Evolutionary conservation across 83 land plant species (phyloP), one percentile per base, ranked within the genome.

Genomic region (Isoetes engelmannii): DNA sequence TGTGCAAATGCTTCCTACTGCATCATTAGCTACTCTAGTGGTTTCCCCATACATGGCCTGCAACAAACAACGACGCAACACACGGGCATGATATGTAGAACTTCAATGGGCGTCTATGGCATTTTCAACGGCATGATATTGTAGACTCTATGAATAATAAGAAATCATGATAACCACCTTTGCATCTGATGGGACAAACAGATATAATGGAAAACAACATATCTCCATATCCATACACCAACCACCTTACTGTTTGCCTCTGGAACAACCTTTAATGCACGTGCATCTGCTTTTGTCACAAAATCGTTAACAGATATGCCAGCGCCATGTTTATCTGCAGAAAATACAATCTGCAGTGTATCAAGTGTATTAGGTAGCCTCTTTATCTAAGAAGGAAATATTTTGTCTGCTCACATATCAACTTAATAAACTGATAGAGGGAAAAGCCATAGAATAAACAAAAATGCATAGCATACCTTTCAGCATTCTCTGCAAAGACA

Each of bases 281-380:
- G 69, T 45, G 91, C 97, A 46, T 87, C 89, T 57, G 87, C 97
- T 72, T 84, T 90, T 68, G 90, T 85, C 49, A 90, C 81, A 68
- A 94, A 84, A 70, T 90, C 99, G 78, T 94, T 94, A 48, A 94
- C 97, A 48, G 93, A 94, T 71, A 94, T 83, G 48, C 91, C 84
- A 50, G 83, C 66, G 61, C 84, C 84, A 79, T 90, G 85, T 68
- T 94, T 83, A 72, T 78, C 97, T 94, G 90, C 59, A 49, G 28
- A 59, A 59, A 42, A 7, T 3, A 18, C 12, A 59, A 8, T 51
- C 13, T 51, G 37, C 37, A 28, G 37, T 28, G 2, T 28, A 28
- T 28, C 37, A 12, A 28, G 37, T 28, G 2, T 28, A 28, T 28
- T 2, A 12, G 17, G 13, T 15, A 51, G 17, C 55, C 1, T 51